Evolutionary conservation across 768 basidiomycete species (phyloP), one percentile per base, ranked within the genome.

Genomic region (Auricularia sp.): DNA sequence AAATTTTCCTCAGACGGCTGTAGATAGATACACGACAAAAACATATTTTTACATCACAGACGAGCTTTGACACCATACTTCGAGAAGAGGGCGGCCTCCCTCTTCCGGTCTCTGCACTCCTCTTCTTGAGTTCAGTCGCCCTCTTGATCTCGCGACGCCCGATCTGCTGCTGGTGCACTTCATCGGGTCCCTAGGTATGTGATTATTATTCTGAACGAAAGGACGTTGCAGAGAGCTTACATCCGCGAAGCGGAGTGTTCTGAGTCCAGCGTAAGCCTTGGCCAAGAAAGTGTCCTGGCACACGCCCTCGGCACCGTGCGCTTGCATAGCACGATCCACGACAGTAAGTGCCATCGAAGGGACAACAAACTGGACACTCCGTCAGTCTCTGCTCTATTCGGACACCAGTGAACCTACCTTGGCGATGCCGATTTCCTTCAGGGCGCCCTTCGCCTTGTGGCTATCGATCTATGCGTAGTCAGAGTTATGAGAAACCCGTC

Each of bases 391-490:
- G 43, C 21, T 11, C 39, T 4, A 29, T 14, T 18, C 29, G 7
- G 14, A 12, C 39, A 6, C n/a, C 5, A 2, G 56, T 23, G 36
- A 66, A 42, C 74, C 36, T 67, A 90, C 96, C 82, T 99, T 99
- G 54, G 97, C 93, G 66, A 98, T 91, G 29, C 93, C 95, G 70
- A 99, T 98, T 74, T 98, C 97, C 75, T 97, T 96, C 73, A 98
- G 71, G 0, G 97, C 97, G 36, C 92, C 94, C 74, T 98, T 99
- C 1, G 97, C 91, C 67, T 88, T 85, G 70, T 85, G 79, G 67
- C 87, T 88, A 77, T 99, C 97, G 67, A 98, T 93, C 88, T 94
- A 66, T 8, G 3, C 51, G 53, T 39, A 62, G 7, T 16, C 16
- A 68, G 11, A 35, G 4, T 8, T 34, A 14, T 61, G 23, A 23